Base-by-base conservation (phyloP, 2,329 filamentous ascomycete genomes). In the Capronia epimyces region DNA sequence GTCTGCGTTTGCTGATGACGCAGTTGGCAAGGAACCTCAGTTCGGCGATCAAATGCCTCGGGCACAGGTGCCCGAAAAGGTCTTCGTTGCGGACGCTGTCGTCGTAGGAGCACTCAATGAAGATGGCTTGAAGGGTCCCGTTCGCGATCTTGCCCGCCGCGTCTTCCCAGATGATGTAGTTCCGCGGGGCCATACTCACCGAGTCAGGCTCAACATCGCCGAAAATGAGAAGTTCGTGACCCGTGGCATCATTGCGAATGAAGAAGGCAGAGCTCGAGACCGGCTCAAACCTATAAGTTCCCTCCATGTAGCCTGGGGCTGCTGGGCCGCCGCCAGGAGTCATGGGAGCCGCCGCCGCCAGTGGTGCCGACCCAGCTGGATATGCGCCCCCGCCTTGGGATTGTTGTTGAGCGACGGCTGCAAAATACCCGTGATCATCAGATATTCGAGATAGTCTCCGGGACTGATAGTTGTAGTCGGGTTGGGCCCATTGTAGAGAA, bases 31-130 rank as follows among this genome's bases (percentile, higher is more conserved):
- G 76, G 0, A 72, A 76, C 27, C 75, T 75, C 52, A 98, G 74
- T 68, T 98, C 93, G 40, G 86, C 80, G 20, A 91, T 81, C 10
- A 98, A 70, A 65, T 89, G 93, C 0, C 82, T 76, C 0, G 93
- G 93, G 31, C 88, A 87, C 12, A 98, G 74, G 62, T 98, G 93
- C 0, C 93, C 93, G 59, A 89, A 98, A 0, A 98, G 75, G 0
- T 83, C 80, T 43, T 86, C 83, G 53, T 93, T 83, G 18, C 81
- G 77, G 62, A 89, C 85, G 6, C 80, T 80, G 66, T 96, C 85
- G 55, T 89, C 86, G 67, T 91, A 98, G 55, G 88, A 95, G 68
- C 91, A 97, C 72, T 98, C 93, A 61, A 98, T 94, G 64, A 97
- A 91, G 10, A 98, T 86, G 9, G 85, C 91, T 0, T 77, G 79